Percentiles rank a stretch among this genome's conserved stretches.
Evolutionary conservation across 1,284 basidiomycete genomes (phyloP).

Genomic region (Ceratobasidium sp.): DNA sequence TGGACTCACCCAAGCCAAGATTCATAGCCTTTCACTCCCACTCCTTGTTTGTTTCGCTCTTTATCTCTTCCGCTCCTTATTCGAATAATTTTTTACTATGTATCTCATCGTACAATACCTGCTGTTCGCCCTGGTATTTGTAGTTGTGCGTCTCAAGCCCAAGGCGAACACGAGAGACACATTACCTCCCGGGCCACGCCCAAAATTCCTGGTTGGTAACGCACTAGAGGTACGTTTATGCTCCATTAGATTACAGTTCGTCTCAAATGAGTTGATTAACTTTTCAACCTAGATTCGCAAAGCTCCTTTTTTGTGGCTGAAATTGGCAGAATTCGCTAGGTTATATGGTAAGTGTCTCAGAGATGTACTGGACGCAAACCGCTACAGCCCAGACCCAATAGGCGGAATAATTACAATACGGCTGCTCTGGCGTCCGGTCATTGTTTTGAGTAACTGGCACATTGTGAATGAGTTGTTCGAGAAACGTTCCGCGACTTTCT

Average conservation of each 20-base stretch:
- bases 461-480: conserved; percentile 23
- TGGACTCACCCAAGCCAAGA: too few relatives aligned
- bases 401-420: conserved; percentile 28
- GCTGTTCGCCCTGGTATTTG: not conserved
- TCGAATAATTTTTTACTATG: too few relatives aligned
- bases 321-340: conserved; percentile 21
- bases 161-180: not conserved
- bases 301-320: conserved; percentile 20
- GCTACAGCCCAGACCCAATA: not conserved
- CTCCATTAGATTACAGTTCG: not conserved
- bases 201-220: conserved; percentile 25
- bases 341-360: not conserved
- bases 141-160: not conserved
- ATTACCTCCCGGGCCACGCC: conserved; percentile 21
- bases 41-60: too few relatives aligned
- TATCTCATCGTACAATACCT: not conserved
- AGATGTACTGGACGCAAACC: not conserved
- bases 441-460: conserved; percentile 3
- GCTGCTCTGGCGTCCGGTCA: conserved; percentile 16
- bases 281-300: conserved; percentile 7
- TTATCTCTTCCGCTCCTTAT: too few relatives aligned
- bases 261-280: not conserved
- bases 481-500: conserved; percentile 27
- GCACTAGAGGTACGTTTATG: conserved; percentile 12
- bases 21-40: too few relatives aligned